phyloP scores from a whole-genome alignment of 768 basidiomycete genomes.

The Amanita subjunquillea region DNA sequence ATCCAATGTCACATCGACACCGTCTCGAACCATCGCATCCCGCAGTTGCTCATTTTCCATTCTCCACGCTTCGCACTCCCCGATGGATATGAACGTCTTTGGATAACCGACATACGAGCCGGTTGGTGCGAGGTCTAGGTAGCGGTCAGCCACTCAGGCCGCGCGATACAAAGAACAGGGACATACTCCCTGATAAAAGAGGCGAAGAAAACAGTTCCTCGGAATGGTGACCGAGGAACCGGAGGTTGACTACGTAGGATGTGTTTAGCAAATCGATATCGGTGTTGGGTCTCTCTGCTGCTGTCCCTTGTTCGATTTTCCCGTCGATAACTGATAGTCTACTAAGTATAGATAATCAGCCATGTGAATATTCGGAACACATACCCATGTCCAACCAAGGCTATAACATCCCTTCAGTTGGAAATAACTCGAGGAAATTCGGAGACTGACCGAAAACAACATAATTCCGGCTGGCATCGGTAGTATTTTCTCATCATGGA shows the following conservation, averaged over 20 bases:
- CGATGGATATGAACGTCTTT: constrained; percentile 8
- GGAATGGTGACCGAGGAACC: constrained; percentile 12
- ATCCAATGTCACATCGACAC: constrained; percentile 13
- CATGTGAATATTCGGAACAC: neutral
- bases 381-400: constrained; percentile 14
- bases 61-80: constrained; percentile 7
- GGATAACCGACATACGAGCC: constrained; percentile 12
- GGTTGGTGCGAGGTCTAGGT: constrained; percentile 7
- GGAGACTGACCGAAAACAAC: too few relatives aligned
- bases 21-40: constrained; percentile 11
- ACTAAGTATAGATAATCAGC: neutral
- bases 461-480: constrained; percentile 12
- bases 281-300: constrained; percentile 9
- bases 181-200: constrained; percentile 11
- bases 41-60: constrained; percentile 12
- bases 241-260: constrained; percentile 9
- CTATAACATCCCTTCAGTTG: neutral
- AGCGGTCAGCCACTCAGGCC: neutral
- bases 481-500: constrained; percentile 10
- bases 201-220: constrained; percentile 8
- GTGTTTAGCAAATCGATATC: constrained; percentile 11
- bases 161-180: neutral
- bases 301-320: neutral
- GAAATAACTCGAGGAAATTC: too few relatives aligned
- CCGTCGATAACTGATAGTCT: constrained; percentile 7